Percentiles rank a stretch among this genome's conserved stretches.
Conservation (phyloP, 495 filamentous ascomycete species). For the Aspergillus biplanus region DNA sequence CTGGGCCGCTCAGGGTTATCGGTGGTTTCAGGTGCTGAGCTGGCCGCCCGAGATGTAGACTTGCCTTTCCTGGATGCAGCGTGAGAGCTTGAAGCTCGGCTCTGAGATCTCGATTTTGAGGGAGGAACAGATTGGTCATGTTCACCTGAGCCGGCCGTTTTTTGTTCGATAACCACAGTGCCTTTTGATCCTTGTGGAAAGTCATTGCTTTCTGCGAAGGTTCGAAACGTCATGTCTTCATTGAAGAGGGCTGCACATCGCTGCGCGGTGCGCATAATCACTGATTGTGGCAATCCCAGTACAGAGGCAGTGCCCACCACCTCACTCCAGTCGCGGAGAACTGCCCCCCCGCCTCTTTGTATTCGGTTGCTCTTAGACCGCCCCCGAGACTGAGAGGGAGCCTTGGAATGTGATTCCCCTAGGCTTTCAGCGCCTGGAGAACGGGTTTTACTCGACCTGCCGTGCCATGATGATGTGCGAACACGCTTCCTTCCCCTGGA, state of each 20-base stretch:
- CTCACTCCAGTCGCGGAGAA: constrained; percentile 78
- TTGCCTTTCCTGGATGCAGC: constrained; percentile 12
- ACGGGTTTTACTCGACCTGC: constrained; percentile 15
- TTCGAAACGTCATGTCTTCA: constrained; percentile 64
- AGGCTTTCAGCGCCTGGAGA: constrained; percentile 18
- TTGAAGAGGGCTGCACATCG: constrained; percentile 74
- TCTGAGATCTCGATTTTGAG: constrained; percentile 10
- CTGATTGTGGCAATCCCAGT: constrained; percentile 62
- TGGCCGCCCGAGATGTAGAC: constrained; percentile 20
- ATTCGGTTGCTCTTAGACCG: constrained; percentile 25
- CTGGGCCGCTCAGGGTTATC: constrained; percentile 14
- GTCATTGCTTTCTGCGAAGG: constrained; percentile 49
- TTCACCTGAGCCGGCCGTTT: constrained; percentile 31
- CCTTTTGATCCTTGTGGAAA: constrained; percentile 16
- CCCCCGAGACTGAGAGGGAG: constrained; percentile 2
- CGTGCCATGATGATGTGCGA: constrained; percentile 15
- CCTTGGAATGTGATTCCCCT: constrained; percentile 9
- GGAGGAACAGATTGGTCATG: constrained; percentile 10
- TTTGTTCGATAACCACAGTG: constrained; percentile 38
- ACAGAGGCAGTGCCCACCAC: constrained; percentile 75
- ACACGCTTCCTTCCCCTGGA: constrained; percentile 38
- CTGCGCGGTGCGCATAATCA: constrained; percentile 65
- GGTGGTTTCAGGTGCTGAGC: constrained; percentile 9
- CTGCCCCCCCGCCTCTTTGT: constrained; percentile 12
- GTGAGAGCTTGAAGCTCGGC: constrained; percentile 9